phyloP scores from a whole-genome alignment of 1,284 basidiomycete species.

The Thecaphora thlaspeos region DNA sequence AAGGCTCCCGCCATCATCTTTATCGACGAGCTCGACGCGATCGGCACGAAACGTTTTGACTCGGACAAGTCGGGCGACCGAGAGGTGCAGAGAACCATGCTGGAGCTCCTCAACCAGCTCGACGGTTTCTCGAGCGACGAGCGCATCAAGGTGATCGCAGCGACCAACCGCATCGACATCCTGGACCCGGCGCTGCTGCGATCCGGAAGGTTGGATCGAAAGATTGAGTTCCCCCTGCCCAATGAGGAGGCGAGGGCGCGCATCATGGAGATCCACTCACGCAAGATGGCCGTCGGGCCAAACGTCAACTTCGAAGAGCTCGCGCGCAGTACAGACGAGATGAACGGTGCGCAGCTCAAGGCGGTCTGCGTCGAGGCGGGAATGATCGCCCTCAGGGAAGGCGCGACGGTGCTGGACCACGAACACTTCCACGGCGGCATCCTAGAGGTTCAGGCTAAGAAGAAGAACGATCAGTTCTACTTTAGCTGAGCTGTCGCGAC shows the following conservation, averaged over 20 bases:
- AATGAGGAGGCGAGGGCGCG: conserved; percentile 72
- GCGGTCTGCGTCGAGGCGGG: conserved; percentile 83
- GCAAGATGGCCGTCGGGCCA: conserved; percentile 83
- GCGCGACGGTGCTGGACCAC: conserved; percentile 66
- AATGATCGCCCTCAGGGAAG: conserved; percentile 95
- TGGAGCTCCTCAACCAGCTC: conserved; percentile 89
- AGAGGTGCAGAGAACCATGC: conserved; percentile 98
- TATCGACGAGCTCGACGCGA: conserved; percentile 98
- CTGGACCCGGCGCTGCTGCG: conserved; percentile 77
- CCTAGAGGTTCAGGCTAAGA: conserved; percentile 57
- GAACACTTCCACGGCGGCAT: conserved; percentile 58
- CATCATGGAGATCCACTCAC: conserved; percentile 77
- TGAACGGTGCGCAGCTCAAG: conserved; percentile 68
- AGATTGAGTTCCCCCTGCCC: conserved; percentile 78
- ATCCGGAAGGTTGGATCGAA: conserved; percentile 73
- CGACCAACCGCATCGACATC: conserved; percentile 98
- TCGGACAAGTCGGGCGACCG: conserved; percentile 96
- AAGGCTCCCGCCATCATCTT: conserved; percentile 98
- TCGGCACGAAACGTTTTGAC: conserved; percentile 98
- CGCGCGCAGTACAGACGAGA: conserved; percentile 73
- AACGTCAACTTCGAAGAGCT: conserved; percentile 77
- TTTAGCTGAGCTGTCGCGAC: conserved; percentile 21
- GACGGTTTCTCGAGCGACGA: conserved; percentile 85
- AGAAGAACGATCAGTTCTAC: conserved; percentile 57
- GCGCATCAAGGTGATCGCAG: conserved; percentile 98